Base-by-base conservation (phyloP, 805 yeast genomes). In the Babjeviella inositovora region DNA sequence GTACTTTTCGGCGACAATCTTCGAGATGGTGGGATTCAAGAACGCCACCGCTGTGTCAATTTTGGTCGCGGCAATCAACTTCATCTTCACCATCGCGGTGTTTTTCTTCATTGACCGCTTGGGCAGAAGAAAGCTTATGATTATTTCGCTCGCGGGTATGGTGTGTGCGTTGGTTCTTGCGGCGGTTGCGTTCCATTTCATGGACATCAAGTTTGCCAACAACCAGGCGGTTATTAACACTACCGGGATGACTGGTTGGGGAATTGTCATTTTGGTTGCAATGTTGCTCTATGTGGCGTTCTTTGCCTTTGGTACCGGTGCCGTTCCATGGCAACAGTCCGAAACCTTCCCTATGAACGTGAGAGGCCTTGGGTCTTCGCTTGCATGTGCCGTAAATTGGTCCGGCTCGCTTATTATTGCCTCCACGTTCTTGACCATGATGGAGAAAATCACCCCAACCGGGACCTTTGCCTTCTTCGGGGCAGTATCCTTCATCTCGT, bases 251-350 rank as follows among this genome's bases (percentile, higher is more conserved):
- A 52, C 70, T 14, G 71, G 82, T 3, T 85, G 96, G 95, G 93
- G 95, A 11, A 67, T 79, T 31, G 71, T 85, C 9, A 70, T 87
- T 25, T 75, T 90, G 32, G 60, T 84, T 18, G 72, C 82, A 25
- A 84, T 85, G 80, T 81, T 87, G 32, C 45, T 70, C 19, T 90
- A 59, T 42, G 95, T 85, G 21, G 95, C 93, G 3, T 70, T 75
- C 25, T 87, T 85, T 45, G 94, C 96, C 23, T 57, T 81, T 34
- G 97, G 97, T 35, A 80, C 85, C 35, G 98, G 98, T 52, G 85
- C 87, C 47, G 90, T 82, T 26, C 96, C 97, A 27, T 87, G 98
- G 98, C 94, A 87, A 44, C 96, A 90, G 43, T 76, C 87, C 27
- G 98, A 87, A 50, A 56, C 87, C 41, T 84, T 90, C 54, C 90